Percentiles rank a stretch among this genome's conserved stretches.
phyloP scores from a whole-genome alignment of 2,329 filamentous ascomycete genomes.

The Diplodia sapinea region DNA sequence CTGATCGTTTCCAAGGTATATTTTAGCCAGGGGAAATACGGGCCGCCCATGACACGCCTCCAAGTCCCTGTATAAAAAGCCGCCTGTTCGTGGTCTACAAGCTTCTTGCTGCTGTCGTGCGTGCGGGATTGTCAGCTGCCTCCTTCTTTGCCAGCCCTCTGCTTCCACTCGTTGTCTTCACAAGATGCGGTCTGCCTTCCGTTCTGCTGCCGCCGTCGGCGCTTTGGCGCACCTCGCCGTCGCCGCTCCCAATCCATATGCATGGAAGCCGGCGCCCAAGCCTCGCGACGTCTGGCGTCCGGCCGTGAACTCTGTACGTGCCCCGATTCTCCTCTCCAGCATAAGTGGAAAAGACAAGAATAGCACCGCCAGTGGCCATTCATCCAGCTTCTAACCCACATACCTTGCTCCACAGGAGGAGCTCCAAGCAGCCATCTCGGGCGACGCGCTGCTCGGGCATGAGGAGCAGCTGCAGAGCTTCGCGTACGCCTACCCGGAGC shows the following conservation, averaged over 20 bases:
- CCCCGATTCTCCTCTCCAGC: neutral
- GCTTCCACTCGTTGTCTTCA: neutral
- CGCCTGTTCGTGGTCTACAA: neutral
- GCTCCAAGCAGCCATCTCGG: constrained; percentile 43
- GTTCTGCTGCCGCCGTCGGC: constrained; percentile 2
- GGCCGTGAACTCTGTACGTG: constrained; percentile 12
- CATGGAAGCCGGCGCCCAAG: constrained; percentile 25
- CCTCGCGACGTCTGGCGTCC: constrained; percentile 13
- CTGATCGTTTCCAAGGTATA: neutral
- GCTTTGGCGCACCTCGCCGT: neutral
- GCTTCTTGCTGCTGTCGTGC: neutral
- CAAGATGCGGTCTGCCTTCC: constrained; percentile 21
- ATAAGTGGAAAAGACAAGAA: neutral
- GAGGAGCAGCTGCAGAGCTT: constrained; percentile 45
- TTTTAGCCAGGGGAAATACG: constrained; percentile 22
- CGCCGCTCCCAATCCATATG: constrained; percentile 15
- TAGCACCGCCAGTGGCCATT: too few species aligned
- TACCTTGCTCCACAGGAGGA: constrained; percentile 36
- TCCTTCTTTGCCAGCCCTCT: neutral
- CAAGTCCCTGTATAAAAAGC: constrained; percentile 3
- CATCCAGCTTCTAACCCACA: neutral
- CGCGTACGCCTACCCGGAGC: constrained; percentile 45
- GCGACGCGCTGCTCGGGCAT: constrained; percentile 40
- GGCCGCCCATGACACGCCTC: neutral
- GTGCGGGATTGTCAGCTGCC: neutral